Percentiles rank a stretch among this genome's conserved stretches.
Evolutionary conservation across 768 basidiomycete species (phyloP).

Genomic region (Agaricus subrufescens): DNA sequence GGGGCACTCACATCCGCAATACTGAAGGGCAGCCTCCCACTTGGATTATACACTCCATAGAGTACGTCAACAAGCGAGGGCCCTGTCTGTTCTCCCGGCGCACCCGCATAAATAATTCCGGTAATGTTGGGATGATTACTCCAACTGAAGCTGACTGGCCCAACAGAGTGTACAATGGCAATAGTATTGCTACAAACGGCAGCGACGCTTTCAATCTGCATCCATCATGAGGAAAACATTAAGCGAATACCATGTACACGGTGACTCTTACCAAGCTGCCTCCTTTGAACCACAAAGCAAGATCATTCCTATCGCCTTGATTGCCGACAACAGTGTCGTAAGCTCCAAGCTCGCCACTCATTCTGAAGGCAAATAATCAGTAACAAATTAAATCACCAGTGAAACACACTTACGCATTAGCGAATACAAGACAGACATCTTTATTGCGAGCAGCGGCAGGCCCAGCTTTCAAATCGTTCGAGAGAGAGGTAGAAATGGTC

Average conservation of each 20-base stretch:
- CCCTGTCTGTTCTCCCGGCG: constrained; percentile 72
- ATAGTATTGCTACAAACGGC: constrained; percentile 70
- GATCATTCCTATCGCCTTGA: constrained; percentile 53
- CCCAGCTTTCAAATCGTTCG: constrained; percentile 37
- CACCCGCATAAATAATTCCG: constrained; percentile 53
- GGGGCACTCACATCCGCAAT: constrained; percentile 54
- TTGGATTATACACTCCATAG: constrained; percentile 74
- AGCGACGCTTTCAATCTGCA: constrained; percentile 51
- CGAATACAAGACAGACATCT: constrained; percentile 58
- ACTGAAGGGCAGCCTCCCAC: constrained; percentile 66
- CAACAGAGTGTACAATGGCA: constrained; percentile 77
- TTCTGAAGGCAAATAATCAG: constrained; percentile 21
- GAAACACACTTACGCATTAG: constrained; percentile 38
- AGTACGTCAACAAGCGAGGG: constrained; percentile 74
- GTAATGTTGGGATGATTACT: constrained; percentile 71
- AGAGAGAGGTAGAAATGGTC: constrained; percentile 36
- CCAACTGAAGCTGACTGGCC: constrained; percentile 72
- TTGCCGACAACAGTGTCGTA: constrained; percentile 63
- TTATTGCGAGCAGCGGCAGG: constrained; percentile 37
- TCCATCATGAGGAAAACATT: constrained; percentile 22
- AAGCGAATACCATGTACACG: neutral
- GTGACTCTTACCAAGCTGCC: constrained; percentile 35
- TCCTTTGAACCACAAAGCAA: constrained; percentile 54
- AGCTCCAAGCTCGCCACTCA: constrained; percentile 48
- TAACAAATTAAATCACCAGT: neutral